These are phyloP conservation scores for Nitzschia putrida DNA, from an alignment of 108 stramenopile genomes.

Conservation along the genomic window DNA sequence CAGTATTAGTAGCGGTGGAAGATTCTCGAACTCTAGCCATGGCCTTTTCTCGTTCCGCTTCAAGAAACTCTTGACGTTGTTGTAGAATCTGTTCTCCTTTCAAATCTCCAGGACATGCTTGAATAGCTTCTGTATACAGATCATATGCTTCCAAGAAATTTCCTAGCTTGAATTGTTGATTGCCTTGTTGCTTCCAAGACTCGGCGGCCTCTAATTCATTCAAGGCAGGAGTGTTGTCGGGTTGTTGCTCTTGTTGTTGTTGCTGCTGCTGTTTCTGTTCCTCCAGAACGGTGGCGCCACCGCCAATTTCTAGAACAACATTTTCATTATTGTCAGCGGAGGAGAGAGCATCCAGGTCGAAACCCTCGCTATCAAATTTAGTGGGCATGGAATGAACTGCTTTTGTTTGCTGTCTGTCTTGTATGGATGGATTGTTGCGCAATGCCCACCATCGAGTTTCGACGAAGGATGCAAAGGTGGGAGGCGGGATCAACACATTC, in stretches of 20 bases:
- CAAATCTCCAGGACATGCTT: slow-evolving; percentile 55
- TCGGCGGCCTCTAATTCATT: slow-evolving; percentile 43
- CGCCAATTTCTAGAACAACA: slow-evolving; percentile 68
- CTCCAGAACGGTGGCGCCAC: slow-evolving; percentile 39
- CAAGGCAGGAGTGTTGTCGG: slow-evolving; percentile 9
- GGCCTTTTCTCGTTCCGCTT: slow-evolving; percentile 30
- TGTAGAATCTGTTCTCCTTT: slow-evolving; percentile 53
- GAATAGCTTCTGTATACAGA: slow-evolving; percentile 82
- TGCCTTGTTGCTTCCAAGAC: slow-evolving; percentile 73
- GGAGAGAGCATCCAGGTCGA: slow-evolving; percentile 60
- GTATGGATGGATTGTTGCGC: neutral
- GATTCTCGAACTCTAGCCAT: slow-evolving; percentile 32
- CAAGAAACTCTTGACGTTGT: slow-evolving; percentile 48
- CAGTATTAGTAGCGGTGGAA: slow-evolving; percentile 1
- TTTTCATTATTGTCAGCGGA: neutral
- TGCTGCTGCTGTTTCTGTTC: slow-evolving; percentile 12
- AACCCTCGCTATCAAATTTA: slow-evolving; percentile 59
- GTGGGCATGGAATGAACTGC: slow-evolving; percentile 3
- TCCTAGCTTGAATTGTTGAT: slow-evolving; percentile 62
- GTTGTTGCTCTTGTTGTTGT: slow-evolving; percentile 16
- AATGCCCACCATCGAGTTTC: no score
- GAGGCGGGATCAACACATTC: no score
- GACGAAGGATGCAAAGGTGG: no score
- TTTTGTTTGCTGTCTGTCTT: neutral
- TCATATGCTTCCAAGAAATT: slow-evolving; percentile 79